Evolutionary conservation across 2,329 filamentous ascomycete species (phyloP).

Genomic region (Chalaropsis ovoidea): DNA sequence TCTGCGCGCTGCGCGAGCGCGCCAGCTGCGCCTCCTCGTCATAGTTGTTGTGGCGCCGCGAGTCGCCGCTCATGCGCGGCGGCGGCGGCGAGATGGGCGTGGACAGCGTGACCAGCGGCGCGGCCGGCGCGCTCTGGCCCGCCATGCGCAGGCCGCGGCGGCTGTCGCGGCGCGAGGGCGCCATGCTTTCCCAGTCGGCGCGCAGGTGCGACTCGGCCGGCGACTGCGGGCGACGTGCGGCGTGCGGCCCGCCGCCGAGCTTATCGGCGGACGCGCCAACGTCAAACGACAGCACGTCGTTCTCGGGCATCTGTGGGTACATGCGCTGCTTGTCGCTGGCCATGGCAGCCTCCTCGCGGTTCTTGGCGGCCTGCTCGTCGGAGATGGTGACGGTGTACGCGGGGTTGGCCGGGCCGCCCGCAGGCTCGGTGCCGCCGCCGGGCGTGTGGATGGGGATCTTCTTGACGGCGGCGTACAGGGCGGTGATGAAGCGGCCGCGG

Average conservation of each 20-base stretch:
- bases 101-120: constrained; percentile 32
- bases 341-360: constrained; percentile 46
- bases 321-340: constrained; percentile 57
- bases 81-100: constrained; percentile 21
- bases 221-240: constrained; percentile 15
- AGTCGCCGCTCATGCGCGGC: constrained; percentile 29
- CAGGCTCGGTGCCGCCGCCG: constrained; percentile 55
- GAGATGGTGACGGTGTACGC: constrained; percentile 68
- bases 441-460: constrained; percentile 78
- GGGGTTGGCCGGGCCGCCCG: constrained; percentile 63
- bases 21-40: constrained; percentile 37
- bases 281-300: constrained; percentile 22
- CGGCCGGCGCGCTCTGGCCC: constrained; percentile 34
- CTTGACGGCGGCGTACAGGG: constrained; percentile 71
- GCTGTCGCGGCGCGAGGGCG: constrained; percentile 32
- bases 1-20: constrained; percentile 18
- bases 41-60: constrained; percentile 31
- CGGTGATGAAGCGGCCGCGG: constrained; percentile 94
- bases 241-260: not conserved
- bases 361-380: constrained; percentile 54
- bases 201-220: constrained; percentile 12
- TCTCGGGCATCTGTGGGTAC: constrained; percentile 40
- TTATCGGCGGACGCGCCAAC: constrained; percentile 14
- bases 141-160: constrained; percentile 42
- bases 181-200: constrained; percentile 29